Evolutionary conservation across 2,329 filamentous ascomycete genomes (phyloP).

Genomic region (Hawksworthiomyces lignivorus): DNA sequence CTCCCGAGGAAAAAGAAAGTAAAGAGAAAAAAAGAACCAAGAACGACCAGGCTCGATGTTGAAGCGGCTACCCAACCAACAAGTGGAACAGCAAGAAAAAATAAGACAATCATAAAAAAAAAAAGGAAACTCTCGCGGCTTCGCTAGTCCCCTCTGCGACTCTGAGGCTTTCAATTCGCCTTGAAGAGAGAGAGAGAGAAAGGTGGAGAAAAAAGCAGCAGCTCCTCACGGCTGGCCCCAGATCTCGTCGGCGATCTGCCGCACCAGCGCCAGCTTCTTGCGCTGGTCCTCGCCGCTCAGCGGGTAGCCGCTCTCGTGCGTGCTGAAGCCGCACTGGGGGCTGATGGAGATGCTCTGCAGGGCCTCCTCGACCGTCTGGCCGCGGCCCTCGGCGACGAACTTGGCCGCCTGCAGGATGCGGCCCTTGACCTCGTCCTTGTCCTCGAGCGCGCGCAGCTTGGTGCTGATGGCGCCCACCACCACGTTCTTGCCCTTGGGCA

Average conservation of each 20-base stretch:
- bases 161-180: too few species aligned
- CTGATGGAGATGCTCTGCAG: slow-evolving; percentile 60
- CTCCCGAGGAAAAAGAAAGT: too few species aligned
- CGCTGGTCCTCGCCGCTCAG: slow-evolving; percentile 63
- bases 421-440: slow-evolving; percentile 55
- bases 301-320: slow-evolving; percentile 65
- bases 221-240: slow-evolving; percentile 43
- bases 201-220: not conserved
- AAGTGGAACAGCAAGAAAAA: too few species aligned
- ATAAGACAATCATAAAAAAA: too few species aligned
- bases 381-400: slow-evolving; percentile 60
- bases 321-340: slow-evolving; percentile 68
- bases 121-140: too few species aligned
- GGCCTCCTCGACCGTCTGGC: slow-evolving; percentile 57
- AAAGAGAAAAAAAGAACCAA: too few species aligned
- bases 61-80: too few species aligned
- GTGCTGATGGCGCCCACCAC: slow-evolving; percentile 58
- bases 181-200: too few species aligned
- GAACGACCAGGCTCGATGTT: too few species aligned
- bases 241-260: slow-evolving; percentile 64
- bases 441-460: slow-evolving; percentile 54
- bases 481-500: slow-evolving; percentile 55
- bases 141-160: too few species aligned
- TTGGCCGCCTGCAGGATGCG: slow-evolving; percentile 55
- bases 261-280: slow-evolving; percentile 63